Evolutionary conservation across 1,139 yeast species (phyloP), one percentile per base, ranked within the genome.

Genomic region (Kodamaea anthophila): DNA sequence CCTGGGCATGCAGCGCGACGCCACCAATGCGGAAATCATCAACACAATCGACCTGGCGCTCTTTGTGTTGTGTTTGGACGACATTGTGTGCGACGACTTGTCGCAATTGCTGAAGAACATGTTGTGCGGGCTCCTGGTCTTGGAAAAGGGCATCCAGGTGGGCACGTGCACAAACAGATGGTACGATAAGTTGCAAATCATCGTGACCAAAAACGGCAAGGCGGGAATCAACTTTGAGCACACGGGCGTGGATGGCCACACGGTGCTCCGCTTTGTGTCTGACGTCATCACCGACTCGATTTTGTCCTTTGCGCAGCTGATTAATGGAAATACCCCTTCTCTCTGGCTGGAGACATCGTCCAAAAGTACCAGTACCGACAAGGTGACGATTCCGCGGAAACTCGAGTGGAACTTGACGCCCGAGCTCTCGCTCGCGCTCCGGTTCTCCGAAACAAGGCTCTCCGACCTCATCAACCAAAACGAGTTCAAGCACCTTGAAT

Each of bases 221-320:
- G 95, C 94, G 2, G 96, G 96, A 23, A 79, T 87, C 44, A 87
- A 87, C 54, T 87, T 87, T 51, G 96, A 87, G 51, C 96, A 87
- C 50, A 87, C 96, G 0, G 96, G 96, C 46, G 94, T 87, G 20
- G 96, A 87, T 58, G 96, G 96, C 33, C 96, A 87, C 53, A 87
- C 96, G 0, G 95, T 87, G 5, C 62, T 87, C 44, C 62, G 96
- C 39, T 82, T 83, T 60, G 95, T 86, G 10, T 77, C 87, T 24
- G 96, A 87, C 53, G 83, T 87, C 32, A 87, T 86, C 51, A 87
- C 96, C 0, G 96, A 87, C 53, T 81, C 94, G 1, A 85, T 87
- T 33, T 63, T 87, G 39, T 72, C 91, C 28, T 87, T 86, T 65
- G 96, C 96, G 9, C 79, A 74, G 48, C 71, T 84, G 14, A 86